Evolutionary conservation across 129 eudicot genomes (phyloP).

Genomic region (Helianthus annuus): DNA sequence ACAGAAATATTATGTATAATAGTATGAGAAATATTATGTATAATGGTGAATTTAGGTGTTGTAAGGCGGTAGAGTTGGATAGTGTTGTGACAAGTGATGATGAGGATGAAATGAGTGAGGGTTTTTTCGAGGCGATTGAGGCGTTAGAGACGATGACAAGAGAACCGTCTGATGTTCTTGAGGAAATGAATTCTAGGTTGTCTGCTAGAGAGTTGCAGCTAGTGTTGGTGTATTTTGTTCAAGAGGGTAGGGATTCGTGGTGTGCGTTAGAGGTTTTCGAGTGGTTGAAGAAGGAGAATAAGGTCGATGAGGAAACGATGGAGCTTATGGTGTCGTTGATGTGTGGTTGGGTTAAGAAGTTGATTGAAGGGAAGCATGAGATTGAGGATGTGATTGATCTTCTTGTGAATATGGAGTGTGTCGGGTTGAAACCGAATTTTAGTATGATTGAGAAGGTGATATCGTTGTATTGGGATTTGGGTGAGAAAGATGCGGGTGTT

Average conservation of each 20-base stretch:
- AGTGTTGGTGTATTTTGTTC: slow-evolving; percentile 86
- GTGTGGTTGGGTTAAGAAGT: slow-evolving; percentile 91
- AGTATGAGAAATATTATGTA: slow-evolving; percentile 2
- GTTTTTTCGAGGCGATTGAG: slow-evolving; percentile 89
- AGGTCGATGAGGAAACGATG: slow-evolving; percentile 94
- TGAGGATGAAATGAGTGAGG: slow-evolving; percentile 89
- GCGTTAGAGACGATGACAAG: slow-evolving; percentile 85
- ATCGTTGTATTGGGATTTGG: slow-evolving; percentile 80
- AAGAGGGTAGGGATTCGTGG: slow-evolving; percentile 97
- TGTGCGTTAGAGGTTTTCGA: slow-evolving; percentile 93
- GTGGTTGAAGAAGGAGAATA: slow-evolving; percentile 86
- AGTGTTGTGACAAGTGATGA: slow-evolving; percentile 63
- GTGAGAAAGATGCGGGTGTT: slow-evolving; percentile 58
- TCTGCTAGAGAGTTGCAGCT: slow-evolving; percentile 80
- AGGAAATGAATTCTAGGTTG: slow-evolving; percentile 74
- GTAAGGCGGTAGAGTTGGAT: slow-evolving; percentile 62
- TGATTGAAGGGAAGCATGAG: slow-evolving; percentile 58
- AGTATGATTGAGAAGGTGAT: slow-evolving; percentile 97
- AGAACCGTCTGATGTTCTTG: slow-evolving; percentile 87
- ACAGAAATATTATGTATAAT: slow-evolving; percentile 22
- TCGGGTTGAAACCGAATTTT: slow-evolving; percentile 80
- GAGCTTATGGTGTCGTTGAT: slow-evolving; percentile 93
- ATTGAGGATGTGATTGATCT: slow-evolving; percentile 77
- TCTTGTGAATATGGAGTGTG: slow-evolving; percentile 93
- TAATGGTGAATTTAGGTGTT: slow-evolving; percentile 34